Evolutionary conservation across 2,329 filamentous ascomycete genomes (phyloP), one percentile per base, ranked within the genome.

Genomic region (Cercospora sojina): DNA sequence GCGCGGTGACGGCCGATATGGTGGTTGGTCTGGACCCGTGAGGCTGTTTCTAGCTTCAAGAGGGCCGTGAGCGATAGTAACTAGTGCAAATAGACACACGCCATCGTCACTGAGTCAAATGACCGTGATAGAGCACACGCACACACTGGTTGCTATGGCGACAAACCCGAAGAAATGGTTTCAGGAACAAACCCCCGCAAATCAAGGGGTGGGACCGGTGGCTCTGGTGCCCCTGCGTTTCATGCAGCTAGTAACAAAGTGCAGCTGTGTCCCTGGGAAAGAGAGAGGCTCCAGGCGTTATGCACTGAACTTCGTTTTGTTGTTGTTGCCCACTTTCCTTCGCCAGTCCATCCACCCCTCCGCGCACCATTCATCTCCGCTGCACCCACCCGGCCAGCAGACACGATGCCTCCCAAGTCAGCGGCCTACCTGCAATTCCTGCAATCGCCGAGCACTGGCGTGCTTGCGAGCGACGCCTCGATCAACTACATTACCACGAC

Each of bases 401-500:
- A 20, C n/a, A 64, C 62, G 12, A 71, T 71, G 69, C 56, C 69
- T 49, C 62, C 70, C 73, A 83, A 80, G 75, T 75, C 79, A 66
- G 75, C 75, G 69, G 74, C 73, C 53, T 85, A 84, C 74, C 72
- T 80, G 68, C 73, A 75, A 5, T 85, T 83, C 72, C 75, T 84
- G 64, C 78, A 77, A 65, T 77, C 75, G 61, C 83, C 82, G 18
- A 79, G 75, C 64, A 72, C 78, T 58, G 77, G 76, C 57, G 79
- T 77, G 47, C 79, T 85, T 55, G 79, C 82, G 56, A 77, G 78
- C 63, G 77, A 80, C 70, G 82, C 82, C 57, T 77, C 80, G 12
- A 77, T 85, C 72, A 88, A 94, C 83, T 99, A 98, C 83, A 90
- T 98, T 78, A 92, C 93, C 64, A 97, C 94, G 7, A 90, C 93